A percentile compares a stretch with the other conserved stretches of the same genome.
These are phyloP conservation scores for Stenocarpella maydis DNA, from an alignment of 2,329 filamentous ascomycete genomes.

Conservation along the genomic window DNA sequence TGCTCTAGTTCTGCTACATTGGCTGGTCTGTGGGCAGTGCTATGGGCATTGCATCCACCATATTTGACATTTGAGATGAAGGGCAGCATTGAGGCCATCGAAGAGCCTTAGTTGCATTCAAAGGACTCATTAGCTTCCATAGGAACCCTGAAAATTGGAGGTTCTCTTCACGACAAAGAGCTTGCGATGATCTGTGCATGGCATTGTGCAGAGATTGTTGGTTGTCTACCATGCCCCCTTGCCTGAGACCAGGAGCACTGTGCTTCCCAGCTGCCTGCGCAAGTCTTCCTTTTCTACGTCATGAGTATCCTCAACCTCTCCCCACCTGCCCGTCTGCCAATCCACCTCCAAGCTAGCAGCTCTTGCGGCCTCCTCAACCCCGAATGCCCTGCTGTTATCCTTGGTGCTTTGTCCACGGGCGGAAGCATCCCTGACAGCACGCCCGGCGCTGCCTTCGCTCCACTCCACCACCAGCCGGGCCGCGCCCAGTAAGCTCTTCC, in stretches of 20 bases:
- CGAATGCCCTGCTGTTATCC: constrained; percentile 61
- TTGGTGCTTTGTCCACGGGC: constrained; percentile 40
- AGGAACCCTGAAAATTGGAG: neutral
- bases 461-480: constrained; percentile 84
- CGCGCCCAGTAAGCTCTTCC: constrained; percentile 85
- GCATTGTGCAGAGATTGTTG: neutral
- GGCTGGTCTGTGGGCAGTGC: neutral
- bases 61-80: neutral
- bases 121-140: constrained; percentile 2
- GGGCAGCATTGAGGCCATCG: neutral
- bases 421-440: constrained; percentile 40
- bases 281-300: constrained; percentile 95
- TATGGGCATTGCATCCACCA: neutral
- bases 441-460: constrained; percentile 74
- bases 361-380: constrained; percentile 81
- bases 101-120: neutral
- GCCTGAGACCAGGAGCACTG: constrained; percentile 80
- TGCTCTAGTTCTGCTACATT: neutral
- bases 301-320: constrained; percentile 97
- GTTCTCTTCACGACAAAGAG: neutral
- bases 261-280: constrained; percentile 85
- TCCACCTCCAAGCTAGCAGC: constrained; percentile 84
- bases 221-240: constrained; percentile 41
- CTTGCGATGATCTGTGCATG: neutral
- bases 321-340: constrained; percentile 93